A percentile compares a stretch with the other conserved stretches of the same genome.
Conservation (phyloP, 495 filamentous ascomycete genomes). For the Copromyces sp. region DNA sequence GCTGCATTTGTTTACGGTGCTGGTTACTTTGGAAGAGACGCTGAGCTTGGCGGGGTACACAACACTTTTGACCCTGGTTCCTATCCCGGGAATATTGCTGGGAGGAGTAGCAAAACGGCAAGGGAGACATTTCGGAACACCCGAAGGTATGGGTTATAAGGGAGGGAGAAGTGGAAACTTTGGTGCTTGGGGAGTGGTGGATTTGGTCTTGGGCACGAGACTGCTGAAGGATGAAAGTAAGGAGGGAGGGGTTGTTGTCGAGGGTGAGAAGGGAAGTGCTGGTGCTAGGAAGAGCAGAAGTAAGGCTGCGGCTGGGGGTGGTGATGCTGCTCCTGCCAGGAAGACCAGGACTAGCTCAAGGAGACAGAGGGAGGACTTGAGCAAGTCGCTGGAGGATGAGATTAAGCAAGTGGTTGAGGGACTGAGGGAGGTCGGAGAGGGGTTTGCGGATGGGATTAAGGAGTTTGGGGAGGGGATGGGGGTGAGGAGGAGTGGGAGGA, state of each 20-base stretch:
- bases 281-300: constrained; percentile 35
- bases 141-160: constrained; percentile 14
- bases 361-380: constrained; percentile 6
- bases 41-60: constrained; percentile 70
- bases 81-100: constrained; percentile 62
- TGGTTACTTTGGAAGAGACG: constrained; percentile 67
- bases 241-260: constrained; percentile 42
- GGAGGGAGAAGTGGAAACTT: constrained; percentile 49
- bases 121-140: constrained; percentile 53
- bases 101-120: constrained; percentile 62
- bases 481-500: not conserved
- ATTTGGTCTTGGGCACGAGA: constrained; percentile 65
- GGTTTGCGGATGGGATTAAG: not conserved
- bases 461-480: not conserved
- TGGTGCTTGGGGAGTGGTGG: constrained; percentile 65
- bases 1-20: constrained; percentile 56
- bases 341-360: constrained; percentile 26
- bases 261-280: constrained; percentile 29
- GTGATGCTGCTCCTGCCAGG: constrained; percentile 22
- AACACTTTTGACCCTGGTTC: constrained; percentile 12
- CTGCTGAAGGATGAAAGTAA: constrained; percentile 12
- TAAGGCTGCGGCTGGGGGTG: constrained; percentile 24
- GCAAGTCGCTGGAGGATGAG: not conserved
- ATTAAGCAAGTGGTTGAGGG: not conserved
- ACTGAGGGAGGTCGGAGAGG: not conserved